These are phyloP conservation scores for Pulveroboletus sp. DNA, from an alignment of 768 basidiomycete genomes.

Conservation along the genomic window DNA sequence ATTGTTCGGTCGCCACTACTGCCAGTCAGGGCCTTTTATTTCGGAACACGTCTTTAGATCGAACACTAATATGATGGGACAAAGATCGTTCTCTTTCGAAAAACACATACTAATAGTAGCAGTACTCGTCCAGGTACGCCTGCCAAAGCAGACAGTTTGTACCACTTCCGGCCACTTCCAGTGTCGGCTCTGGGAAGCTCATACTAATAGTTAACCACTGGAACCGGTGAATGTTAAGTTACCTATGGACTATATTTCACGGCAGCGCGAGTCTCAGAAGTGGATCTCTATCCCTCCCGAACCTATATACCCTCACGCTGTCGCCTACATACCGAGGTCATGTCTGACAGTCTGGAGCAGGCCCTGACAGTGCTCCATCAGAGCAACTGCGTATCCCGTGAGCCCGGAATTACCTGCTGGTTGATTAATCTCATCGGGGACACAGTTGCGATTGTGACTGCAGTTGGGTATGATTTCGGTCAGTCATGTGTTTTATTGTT, in stretches of 20 bases:
- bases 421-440: neutral
- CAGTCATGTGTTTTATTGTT: neutral
- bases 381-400: neutral
- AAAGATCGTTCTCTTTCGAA: neutral
- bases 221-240: neutral
- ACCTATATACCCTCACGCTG: neutral
- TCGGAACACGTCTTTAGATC: neutral
- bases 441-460: slow-evolving; percentile 3
- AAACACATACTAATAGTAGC: neutral
- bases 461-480: slow-evolving; percentile 9
- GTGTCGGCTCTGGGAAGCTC: neutral
- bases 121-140: neutral
- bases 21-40: neutral
- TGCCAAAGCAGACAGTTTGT: neutral
- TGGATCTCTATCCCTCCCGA: too few species aligned
- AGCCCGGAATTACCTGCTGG: neutral
- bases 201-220: neutral
- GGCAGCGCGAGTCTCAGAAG: neutral
- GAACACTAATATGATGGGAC: neutral
- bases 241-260: neutral
- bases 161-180: neutral
- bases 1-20: neutral
- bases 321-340: neutral
- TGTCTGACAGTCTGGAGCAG: neutral
- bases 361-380: neutral